A percentile compares a stretch with the other conserved stretches of the same genome.
These are phyloP conservation scores for Citrus inodora DNA, from an alignment of 345 rosid genomes.

Conservation along the genomic window DNA sequence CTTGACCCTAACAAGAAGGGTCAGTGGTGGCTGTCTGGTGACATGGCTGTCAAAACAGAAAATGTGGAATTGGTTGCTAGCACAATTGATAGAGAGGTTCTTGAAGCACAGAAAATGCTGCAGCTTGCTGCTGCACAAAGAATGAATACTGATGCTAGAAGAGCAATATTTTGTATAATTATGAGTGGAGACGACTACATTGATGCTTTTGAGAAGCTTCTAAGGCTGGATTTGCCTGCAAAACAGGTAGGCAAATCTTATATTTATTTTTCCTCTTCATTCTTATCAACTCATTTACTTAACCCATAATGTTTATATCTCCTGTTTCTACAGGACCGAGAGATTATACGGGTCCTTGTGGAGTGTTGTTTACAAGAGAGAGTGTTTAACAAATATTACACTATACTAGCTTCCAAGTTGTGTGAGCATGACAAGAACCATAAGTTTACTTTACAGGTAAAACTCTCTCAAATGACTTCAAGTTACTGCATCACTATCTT, in stretches of 20 bases:
- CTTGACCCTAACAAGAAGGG: conserved; percentile 89
- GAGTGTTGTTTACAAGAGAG: conserved; percentile 92
- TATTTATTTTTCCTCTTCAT: background rate
- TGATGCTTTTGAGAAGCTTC: conserved; percentile 88
- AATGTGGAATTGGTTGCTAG: conserved; percentile 61
- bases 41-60: conserved; percentile 33
- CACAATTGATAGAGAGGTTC: conserved; percentile 78
- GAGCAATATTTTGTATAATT: conserved; percentile 87
- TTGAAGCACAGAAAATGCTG: conserved; percentile 84
- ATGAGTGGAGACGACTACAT: conserved; percentile 93
- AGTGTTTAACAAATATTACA: conserved; percentile 81
- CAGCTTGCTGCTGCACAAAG: conserved; percentile 91
- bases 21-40: conserved; percentile 92
- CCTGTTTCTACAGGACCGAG: conserved; percentile 62
- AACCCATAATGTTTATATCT: background rate
- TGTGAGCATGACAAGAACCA: conserved; percentile 89
- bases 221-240: conserved; percentile 77
- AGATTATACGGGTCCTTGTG: conserved; percentile 81
- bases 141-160: conserved; percentile 91
- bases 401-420: conserved; percentile 67
- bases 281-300: background rate
- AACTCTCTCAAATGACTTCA: background rate
- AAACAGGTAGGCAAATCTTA: conserved; percentile 46
- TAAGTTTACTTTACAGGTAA: conserved; percentile 85
- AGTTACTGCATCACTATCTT: background rate